Base-by-base conservation (phyloP, 768 basidiomycete genomes). In the Pleurotus pulmonarius region DNA sequence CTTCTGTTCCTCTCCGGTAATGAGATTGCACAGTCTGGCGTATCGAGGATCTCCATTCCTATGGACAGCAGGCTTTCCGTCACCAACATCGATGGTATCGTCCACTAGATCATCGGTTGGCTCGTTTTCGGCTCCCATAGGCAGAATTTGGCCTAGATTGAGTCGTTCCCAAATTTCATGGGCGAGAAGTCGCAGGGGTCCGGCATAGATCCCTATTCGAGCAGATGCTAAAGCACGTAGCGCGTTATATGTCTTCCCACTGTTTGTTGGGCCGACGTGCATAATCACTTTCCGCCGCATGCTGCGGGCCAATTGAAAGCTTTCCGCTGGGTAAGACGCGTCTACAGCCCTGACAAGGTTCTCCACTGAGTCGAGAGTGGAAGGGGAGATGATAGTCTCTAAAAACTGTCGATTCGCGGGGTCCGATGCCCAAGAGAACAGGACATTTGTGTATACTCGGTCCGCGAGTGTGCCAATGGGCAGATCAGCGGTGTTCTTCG, bases 211-310 rank as follows among this genome's bases (percentile, higher is more conserved):
- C 4, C 95, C 97, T 0, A 74, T 72, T 1, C 67, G 64, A 0
- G 94, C 85, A 3, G 85, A 83, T 0, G 93, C 90, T 2, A 99
- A 80, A 0, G 94, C 92, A 44, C 92, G 86, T 7, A 99, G 74
- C 0, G 96, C 97, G 64, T 90, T 86, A 65, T 98, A 87, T 0
- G 96, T 99, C 74, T 99, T 99, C 26, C 96, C 97, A 59, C 91
- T 92, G 70, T 98, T 99, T 20, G 97, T 98, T 0, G 97, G 97
- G 0, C 96, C 97, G 40, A 99, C 93, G 64, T 99, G 96, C 78
- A 98, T 87, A 68, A 95, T 88, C 62, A 98, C 75, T 62, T 87
- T 91, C 16, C 95, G 81, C 15, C 76, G 79, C 60, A 86, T 72
- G 9, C 68, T 64, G 8, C 96, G 84, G 0, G 93, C 85, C 7